Evolutionary conservation across 805 yeast species (phyloP).

Genomic region (Kuraishia borneana): DNA sequence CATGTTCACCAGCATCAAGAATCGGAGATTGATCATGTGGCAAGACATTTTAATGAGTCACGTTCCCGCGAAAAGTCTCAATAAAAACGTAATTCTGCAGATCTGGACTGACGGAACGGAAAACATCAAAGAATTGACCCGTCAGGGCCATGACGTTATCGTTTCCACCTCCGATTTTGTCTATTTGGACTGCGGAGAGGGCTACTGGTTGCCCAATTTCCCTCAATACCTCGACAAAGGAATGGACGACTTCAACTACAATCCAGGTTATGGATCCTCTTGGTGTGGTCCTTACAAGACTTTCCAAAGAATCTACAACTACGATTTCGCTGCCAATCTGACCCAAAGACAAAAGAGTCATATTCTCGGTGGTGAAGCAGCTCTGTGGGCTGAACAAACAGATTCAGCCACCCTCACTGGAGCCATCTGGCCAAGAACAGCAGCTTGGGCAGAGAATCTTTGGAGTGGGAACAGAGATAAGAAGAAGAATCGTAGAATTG

Average conservation of each 20-base stretch:
- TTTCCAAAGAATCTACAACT: slow-evolving; percentile 29
- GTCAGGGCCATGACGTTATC: slow-evolving; percentile 25
- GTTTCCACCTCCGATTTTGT: slow-evolving; percentile 21
- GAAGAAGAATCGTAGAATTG: slow-evolving; percentile 18
- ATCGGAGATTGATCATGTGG: slow-evolving; percentile 26
- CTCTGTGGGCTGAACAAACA: slow-evolving; percentile 27
- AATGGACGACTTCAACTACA: slow-evolving; percentile 15
- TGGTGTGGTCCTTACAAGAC: slow-evolving; percentile 33
- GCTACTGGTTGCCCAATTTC: slow-evolving; percentile 25
- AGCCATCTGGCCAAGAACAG: slow-evolving; percentile 28
- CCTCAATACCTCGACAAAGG: slow-evolving; percentile 16
- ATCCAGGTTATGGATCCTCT: slow-evolving; percentile 20
- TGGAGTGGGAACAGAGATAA: slow-evolving; percentile 29
- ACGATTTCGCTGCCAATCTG: slow-evolving; percentile 20
- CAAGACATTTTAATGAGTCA: slow-evolving; percentile 21
- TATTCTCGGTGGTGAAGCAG: slow-evolving; percentile 27
- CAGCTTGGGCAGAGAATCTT: slow-evolving; percentile 26
- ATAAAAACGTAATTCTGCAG: slow-evolving; percentile 23
- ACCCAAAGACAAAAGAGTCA: slow-evolving; percentile 18
- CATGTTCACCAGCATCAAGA: slow-evolving; percentile 13
- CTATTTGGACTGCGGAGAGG: slow-evolving; percentile 30
- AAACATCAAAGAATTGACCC: slow-evolving; percentile 18
- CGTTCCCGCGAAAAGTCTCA: slow-evolving; percentile 16
- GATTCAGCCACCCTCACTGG: slow-evolving; percentile 19
- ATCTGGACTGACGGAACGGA: slow-evolving; percentile 15